Conservation (phyloP, 2,329 filamentous ascomycete species). For the Penicillium polonicum region DNA sequence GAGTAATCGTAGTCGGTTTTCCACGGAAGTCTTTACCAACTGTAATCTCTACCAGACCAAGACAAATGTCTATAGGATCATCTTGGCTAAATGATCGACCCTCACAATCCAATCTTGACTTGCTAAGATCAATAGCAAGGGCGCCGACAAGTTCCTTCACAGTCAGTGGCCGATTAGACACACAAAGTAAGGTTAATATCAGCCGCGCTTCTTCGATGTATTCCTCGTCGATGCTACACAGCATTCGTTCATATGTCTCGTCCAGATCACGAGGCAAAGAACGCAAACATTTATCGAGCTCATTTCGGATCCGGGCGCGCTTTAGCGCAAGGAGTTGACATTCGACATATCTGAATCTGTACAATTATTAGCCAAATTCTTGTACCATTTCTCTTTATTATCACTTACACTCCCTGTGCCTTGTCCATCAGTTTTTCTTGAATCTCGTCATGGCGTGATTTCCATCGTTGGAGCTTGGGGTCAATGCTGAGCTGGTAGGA, state of each 20-base stretch:
- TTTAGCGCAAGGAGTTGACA: constrained; percentile 25
- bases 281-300: constrained; percentile 24
- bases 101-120: constrained; percentile 9
- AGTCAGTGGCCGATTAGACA: constrained; percentile 23
- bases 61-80: constrained; percentile 24
- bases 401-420: constrained; percentile 15
- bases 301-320: constrained; percentile 13
- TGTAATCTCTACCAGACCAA: constrained; percentile 23
- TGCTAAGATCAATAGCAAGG: constrained; percentile 24
- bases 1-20: background rate
- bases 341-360: constrained; percentile 33
- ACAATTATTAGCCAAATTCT: constrained; percentile 5
- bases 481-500: constrained; percentile 16
- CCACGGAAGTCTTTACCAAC: accelerated
- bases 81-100: constrained; percentile 16
- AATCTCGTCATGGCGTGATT: constrained; percentile 13
- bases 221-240: constrained; percentile 22
- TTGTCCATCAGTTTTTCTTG: background rate
- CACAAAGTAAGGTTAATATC: constrained; percentile 27
- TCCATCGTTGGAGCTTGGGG: constrained; percentile 16
- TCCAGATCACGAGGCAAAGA: constrained; percentile 28
- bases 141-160: constrained; percentile 27
- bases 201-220: constrained; percentile 23
- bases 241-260: constrained; percentile 33
- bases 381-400: background rate